Conservation (phyloP, 805 yeast genomes). For the Millerozyma acaciae region DNA sequence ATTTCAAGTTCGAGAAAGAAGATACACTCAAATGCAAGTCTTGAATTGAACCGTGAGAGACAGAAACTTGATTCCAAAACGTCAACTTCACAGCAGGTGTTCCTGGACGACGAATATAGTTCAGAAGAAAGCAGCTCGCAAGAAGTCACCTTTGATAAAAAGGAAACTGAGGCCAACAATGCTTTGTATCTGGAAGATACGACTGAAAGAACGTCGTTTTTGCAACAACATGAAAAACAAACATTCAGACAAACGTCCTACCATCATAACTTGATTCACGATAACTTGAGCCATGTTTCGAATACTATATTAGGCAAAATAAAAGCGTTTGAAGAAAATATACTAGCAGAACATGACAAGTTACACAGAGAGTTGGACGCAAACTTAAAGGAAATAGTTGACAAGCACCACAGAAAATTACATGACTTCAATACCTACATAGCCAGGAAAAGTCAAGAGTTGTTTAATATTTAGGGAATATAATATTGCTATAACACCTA, state of each 20-base stretch:
- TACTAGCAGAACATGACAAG: slow-evolving; percentile 8
- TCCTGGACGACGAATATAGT: no score
- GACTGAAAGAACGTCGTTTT: slow-evolving; percentile 6
- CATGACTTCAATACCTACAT: slow-evolving; percentile 7
- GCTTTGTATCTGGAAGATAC: slow-evolving; percentile 2
- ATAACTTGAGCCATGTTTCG: slow-evolving; percentile 9
- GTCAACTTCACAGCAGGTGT: no score
- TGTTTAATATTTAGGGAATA: slow-evolving; percentile 2
- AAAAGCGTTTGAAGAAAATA: slow-evolving; percentile 9
- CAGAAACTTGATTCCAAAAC: no score
- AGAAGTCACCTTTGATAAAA: no score
- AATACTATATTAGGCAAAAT: slow-evolving; percentile 10
- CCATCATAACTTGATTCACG: slow-evolving; percentile 7
- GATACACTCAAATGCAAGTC: no score
- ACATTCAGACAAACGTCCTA: not conserved
- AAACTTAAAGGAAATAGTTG: slow-evolving; percentile 10
- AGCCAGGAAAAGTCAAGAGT: slow-evolving; percentile 7
- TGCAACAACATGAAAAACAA: not conserved
- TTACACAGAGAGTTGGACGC: slow-evolving; percentile 11
- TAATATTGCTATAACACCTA: not conserved
- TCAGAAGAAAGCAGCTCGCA: no score
- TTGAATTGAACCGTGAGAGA: no score
- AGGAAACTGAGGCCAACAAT: not conserved
- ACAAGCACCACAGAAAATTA: slow-evolving; percentile 5
- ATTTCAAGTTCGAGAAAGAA: no score